Evolutionary conservation across 192 early-diverging fungal species (phyloP), one percentile per base, ranked within the genome.

Genomic region (Kappamyces sp.): DNA sequence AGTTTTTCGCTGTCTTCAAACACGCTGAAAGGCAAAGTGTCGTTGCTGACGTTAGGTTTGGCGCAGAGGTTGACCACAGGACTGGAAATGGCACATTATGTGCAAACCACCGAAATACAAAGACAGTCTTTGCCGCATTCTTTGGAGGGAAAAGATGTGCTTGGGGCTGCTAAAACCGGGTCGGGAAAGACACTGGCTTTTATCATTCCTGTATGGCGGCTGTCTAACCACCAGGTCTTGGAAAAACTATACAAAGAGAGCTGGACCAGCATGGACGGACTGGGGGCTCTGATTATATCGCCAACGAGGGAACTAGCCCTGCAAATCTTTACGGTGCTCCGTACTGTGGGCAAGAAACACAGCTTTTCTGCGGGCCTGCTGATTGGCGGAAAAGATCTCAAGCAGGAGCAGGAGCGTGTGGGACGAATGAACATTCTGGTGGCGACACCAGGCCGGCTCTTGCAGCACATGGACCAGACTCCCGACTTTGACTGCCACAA

Each of bases 121-220:
- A 67, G 71, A 41, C 51, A 47, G 5, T 71, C 78, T 0, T 51
- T 80, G 86, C 94, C 95, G 38, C 83, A 89, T 55, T 70, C 89
- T 62, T 74, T 93, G 6, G 76, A 78, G 53, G 82, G 85, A 8
- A 84, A 85, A 58, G 93, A 99, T 77, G 83, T 92, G 3, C 79
- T 98, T 37, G 97, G 97, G 49, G 93, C 94, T 68, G 96, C 96
- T 41, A 90, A 96, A 69, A 99, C 96, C 39, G 96, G 96, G 31
- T 93, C 73, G 5, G 79, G 79, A 7, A 81, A 99, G 76, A 99
- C 97, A 2, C 77, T 94, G 32, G 91, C 92, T 1, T 99, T 97
- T 76, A 83, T 87, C 13, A 74, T 99, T 60, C 97, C 97, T 10
- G 89, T 87, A 41, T 65, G 47, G 5, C 9, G 12, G n/a, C 10